phyloP scores from a whole-genome alignment of 2,329 filamentous ascomycete species.

The Domatiomyces catenatus region DNA sequence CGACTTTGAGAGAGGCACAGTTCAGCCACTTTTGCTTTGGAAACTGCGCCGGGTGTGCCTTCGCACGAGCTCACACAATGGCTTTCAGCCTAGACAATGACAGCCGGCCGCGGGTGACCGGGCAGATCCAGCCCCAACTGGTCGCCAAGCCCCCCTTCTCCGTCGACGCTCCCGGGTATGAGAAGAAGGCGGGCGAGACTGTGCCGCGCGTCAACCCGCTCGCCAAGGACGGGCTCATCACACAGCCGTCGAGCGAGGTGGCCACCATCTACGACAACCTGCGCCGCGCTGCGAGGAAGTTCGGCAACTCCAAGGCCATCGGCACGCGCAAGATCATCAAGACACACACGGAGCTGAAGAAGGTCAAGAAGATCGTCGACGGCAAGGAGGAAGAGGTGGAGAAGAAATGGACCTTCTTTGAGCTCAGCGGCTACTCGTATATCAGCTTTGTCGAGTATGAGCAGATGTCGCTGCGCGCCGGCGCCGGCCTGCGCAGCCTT shows the following conservation, averaged over 20 bases:
- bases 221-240: constrained; percentile 54
- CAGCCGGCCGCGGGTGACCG: constrained; percentile 10
- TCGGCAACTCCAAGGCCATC: constrained; percentile 48
- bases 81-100: constrained; percentile 11
- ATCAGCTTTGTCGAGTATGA: constrained; percentile 68
- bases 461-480: constrained; percentile 51
- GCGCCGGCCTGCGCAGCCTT: constrained; percentile 57
- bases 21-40: background rate
- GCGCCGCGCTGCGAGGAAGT: constrained; percentile 48
- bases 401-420: constrained; percentile 84
- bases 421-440: constrained; percentile 63
- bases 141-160: constrained; percentile 59
- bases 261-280: constrained; percentile 68
- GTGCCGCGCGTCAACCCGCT: constrained; percentile 61
- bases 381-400: constrained; percentile 65
- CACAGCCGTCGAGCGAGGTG: constrained; percentile 52
- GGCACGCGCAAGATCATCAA: constrained; percentile 60
- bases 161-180: constrained; percentile 52
- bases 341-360: constrained; percentile 71
- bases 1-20: no score
- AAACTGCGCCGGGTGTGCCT: background rate
- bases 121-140: constrained; percentile 30
- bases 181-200: constrained; percentile 64
- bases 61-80: background rate
- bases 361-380: constrained; percentile 75